Base-by-base conservation (phyloP, 2,329 filamentous ascomycete species). In the Rachicladosporium sp. region DNA sequence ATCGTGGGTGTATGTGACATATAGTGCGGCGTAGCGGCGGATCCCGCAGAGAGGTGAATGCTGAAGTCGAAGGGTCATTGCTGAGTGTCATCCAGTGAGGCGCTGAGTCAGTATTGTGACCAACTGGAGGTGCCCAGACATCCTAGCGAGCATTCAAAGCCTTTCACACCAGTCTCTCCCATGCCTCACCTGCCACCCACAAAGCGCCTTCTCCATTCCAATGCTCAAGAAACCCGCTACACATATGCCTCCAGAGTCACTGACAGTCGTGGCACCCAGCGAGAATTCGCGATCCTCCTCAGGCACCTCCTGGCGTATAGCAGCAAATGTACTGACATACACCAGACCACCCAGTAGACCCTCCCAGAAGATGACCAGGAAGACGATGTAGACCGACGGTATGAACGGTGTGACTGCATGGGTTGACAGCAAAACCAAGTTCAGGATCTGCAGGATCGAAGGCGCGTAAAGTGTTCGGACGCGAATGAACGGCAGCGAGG, bases 261-360 rank as follows among this genome's bases (percentile, higher is more conserved):
- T 93, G 31, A 95, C 89, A 19, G 82, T 93, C 2, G 87, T 91
- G 0, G 88, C 89, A 0, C 84, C 79, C 1, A 98, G 65, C 43
- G 85, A 93, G 55, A 96, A 96, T 62, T 98, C 91, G 4, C 89
- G 73, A 39, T 95, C 87, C 29, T 78, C 74, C 4, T 71, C 66
- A 0, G 78, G 76, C 1, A 95, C 78, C 5, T 79, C 78, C 52
- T 95, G 86, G 58, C 86, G 81, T 45, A 98, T 95, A 57, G 93
- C 84, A 0, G 88, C 86, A 61, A 96, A 98, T 0, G 88, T 94
- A 53, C 89, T 93, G 43, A 96, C 88, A 53, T 98, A 98, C 0
- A 96, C 91, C 3, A 86, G 70, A 0, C 91, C 91, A 1, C 91
- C 91, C 0, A 98, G 67, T 9, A 96, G 61, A 0, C 91, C 91